Conservation (phyloP, 495 filamentous ascomycete genomes). For the Penicillium goetzii region DNA sequence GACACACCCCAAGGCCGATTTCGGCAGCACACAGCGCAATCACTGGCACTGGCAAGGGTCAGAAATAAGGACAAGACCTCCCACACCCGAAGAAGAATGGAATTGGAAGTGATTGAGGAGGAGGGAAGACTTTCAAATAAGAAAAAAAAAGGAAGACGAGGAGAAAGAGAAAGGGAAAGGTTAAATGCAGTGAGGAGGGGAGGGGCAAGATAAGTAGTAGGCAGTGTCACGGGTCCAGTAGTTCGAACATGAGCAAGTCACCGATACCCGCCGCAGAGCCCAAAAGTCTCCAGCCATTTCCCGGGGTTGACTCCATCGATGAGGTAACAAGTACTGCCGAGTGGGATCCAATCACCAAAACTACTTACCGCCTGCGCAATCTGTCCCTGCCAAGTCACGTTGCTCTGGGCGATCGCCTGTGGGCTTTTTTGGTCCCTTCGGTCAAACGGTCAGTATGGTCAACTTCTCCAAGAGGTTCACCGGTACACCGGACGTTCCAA, state of each 20-base stretch:
- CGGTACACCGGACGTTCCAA: slow-evolving; percentile 13
- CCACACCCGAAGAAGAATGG: slow-evolving; percentile 15
- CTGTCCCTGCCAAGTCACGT: slow-evolving; percentile 2
- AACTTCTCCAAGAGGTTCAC: slow-evolving; percentile 16
- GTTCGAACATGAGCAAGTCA: too few species aligned
- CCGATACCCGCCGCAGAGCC: slow-evolving; percentile 2
- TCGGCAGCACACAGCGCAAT: slow-evolving; percentile 30
- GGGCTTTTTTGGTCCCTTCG: too few species aligned
- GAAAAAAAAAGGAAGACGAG: neutral
- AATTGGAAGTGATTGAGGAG: slow-evolving; percentile 1
- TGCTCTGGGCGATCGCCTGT: neutral
- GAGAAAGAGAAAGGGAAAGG: neutral
- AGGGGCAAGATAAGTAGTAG: slow-evolving; percentile 9
- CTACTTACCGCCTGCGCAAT: slow-evolving; percentile 14
- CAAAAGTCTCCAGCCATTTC: neutral
- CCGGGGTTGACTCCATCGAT: slow-evolving; percentile 29
- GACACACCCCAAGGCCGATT: slow-evolving; percentile 30
- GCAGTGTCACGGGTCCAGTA: slow-evolving; percentile 17
- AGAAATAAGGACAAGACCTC: neutral
- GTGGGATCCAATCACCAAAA: neutral
- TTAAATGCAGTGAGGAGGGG: neutral
- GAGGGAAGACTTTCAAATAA: neutral
- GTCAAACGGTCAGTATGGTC: neutral
- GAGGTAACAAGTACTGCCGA: slow-evolving; percentile 30
- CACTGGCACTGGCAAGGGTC: slow-evolving; percentile 9